A percentile compares a stretch with the other conserved stretches of the same genome.
phyloP scores from a whole-genome alignment of 371 early-diverging fungal species.

The Globomyces sp. region DNA sequence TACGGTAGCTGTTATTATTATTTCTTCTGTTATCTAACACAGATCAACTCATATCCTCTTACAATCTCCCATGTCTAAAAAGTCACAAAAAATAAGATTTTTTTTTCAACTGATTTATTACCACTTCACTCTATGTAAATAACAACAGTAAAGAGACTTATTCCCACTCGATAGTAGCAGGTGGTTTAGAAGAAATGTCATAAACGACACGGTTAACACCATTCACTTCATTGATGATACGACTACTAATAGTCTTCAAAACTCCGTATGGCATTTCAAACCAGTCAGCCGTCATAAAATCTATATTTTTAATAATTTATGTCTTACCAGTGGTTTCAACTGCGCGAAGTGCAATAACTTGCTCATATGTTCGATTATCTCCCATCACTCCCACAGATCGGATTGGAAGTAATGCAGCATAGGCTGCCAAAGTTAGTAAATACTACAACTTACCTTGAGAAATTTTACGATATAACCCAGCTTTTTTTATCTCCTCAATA shows the following conservation, averaged over 20 bases:
- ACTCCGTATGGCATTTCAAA: constrained; percentile 80
- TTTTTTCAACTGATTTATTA: too few relatives aligned
- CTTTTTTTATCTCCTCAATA: constrained; percentile 97
- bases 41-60: too few relatives aligned
- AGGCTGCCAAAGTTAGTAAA: constrained; percentile 54
- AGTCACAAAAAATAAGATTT: too few relatives aligned
- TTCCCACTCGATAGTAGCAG: constrained; percentile 95
- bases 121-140: too few relatives aligned
- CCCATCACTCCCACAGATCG: constrained; percentile 98
- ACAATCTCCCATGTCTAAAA: too few relatives aligned
- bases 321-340: constrained; percentile 71
- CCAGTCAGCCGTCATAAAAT: constrained; percentile 99
- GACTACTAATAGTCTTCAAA: constrained; percentile 84
- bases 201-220: constrained; percentile 97
- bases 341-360: constrained; percentile 94
- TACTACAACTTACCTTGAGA: constrained; percentile 60
- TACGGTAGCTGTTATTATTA: too few relatives aligned
- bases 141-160: constrained; percentile 34
- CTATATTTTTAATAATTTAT: constrained; percentile 36
- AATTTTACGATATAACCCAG: constrained; percentile 91
- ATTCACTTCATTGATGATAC: constrained; percentile 97
- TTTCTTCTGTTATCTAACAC: too few relatives aligned
- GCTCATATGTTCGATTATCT: constrained; percentile 96
- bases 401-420: constrained; percentile 91
- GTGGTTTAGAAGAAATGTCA: constrained; percentile 92